Evolutionary conservation across 495 filamentous ascomycete species (phyloP).

Genomic region (Lophium mytilinum): DNA sequence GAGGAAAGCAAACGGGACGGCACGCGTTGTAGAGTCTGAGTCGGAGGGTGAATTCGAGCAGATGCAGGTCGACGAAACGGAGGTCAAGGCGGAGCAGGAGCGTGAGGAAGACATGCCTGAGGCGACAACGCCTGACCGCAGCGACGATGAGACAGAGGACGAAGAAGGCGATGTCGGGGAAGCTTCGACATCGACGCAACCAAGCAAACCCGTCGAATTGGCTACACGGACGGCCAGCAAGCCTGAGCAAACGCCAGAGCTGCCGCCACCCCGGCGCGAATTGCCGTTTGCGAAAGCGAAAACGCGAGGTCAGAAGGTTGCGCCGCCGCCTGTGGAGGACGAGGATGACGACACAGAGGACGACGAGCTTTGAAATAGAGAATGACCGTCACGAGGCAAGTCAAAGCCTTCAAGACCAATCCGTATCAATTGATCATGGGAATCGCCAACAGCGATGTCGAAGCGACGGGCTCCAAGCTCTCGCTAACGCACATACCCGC

Average conservation of each 20-base stretch:
- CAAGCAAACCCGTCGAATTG: not conserved
- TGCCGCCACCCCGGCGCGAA: slow-evolving; percentile 13
- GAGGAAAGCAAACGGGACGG: slow-evolving; percentile 24
- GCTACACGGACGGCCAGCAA: slow-evolving; percentile 6
- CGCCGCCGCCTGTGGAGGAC: slow-evolving; percentile 2
- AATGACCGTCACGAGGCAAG: no score
- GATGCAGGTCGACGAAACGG: slow-evolving; percentile 20
- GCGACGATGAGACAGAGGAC: slow-evolving; percentile 27
- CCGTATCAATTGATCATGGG: no score
- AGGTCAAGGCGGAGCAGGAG: slow-evolving; percentile 4
- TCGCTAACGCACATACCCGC: no score
- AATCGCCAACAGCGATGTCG: no score
- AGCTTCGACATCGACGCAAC: slow-evolving; percentile 1
- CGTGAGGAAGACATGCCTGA: slow-evolving; percentile 7
- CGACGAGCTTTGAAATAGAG: slow-evolving; percentile 17
- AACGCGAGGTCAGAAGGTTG: slow-evolving; percentile 2
- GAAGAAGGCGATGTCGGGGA: slow-evolving; percentile 14
- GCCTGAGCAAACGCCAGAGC: not conserved
- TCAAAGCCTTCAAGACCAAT: no score
- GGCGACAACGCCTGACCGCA: slow-evolving; percentile 11
- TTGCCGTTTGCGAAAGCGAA: slow-evolving; percentile 22
- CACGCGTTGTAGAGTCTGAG: slow-evolving; percentile 8
- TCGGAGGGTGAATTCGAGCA: slow-evolving; percentile 17
- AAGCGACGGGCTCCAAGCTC: no score
- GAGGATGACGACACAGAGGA: slow-evolving; percentile 29